Conservation (phyloP, 345 rosid species). For the Hevea brasiliensis region DNA sequence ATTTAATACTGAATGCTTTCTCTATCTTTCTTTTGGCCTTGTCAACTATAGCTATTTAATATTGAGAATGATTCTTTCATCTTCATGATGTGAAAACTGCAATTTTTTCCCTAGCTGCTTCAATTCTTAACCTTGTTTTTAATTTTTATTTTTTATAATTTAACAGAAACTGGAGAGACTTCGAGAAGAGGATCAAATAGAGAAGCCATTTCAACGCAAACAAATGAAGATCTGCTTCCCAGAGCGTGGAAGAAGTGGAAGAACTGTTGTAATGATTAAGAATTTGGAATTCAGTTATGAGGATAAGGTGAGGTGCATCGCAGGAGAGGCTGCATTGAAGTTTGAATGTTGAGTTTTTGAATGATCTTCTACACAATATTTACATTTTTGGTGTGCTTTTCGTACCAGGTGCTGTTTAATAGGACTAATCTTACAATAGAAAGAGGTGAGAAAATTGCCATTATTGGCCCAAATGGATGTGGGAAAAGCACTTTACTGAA, state of each 20-base stretch:
- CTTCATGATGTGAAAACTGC: neutral
- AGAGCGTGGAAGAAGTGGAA: slow-evolving; percentile 92
- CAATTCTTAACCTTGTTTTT: neutral
- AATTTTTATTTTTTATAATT: no score
- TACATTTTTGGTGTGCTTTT: slow-evolving; percentile 15
- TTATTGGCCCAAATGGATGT: slow-evolving; percentile 94
- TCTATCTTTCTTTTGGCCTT: neutral
- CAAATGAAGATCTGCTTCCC: slow-evolving; percentile 96
- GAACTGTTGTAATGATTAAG: slow-evolving; percentile 57
- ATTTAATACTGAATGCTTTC: neutral
- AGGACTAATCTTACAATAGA: slow-evolving; percentile 70
- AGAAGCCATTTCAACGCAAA: slow-evolving; percentile 88
- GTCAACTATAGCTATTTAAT: neutral
- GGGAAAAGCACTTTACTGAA: slow-evolving; percentile 91
- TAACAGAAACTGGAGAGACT: slow-evolving; percentile 86
- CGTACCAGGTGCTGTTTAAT: slow-evolving; percentile 63
- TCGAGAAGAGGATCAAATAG: slow-evolving; percentile 73
- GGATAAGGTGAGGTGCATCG: slow-evolving; percentile 57
- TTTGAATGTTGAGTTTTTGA: neutral
- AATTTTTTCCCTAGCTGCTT: slow-evolving; percentile 14
- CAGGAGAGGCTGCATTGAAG: neutral
- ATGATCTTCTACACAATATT: slow-evolving; percentile 14
- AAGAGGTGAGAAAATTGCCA: slow-evolving; percentile 85
- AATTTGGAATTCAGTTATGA: slow-evolving; percentile 74
- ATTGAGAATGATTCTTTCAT: neutral